phyloP scores from a whole-genome alignment of 768 basidiomycete species.

The Boletus sp. region DNA sequence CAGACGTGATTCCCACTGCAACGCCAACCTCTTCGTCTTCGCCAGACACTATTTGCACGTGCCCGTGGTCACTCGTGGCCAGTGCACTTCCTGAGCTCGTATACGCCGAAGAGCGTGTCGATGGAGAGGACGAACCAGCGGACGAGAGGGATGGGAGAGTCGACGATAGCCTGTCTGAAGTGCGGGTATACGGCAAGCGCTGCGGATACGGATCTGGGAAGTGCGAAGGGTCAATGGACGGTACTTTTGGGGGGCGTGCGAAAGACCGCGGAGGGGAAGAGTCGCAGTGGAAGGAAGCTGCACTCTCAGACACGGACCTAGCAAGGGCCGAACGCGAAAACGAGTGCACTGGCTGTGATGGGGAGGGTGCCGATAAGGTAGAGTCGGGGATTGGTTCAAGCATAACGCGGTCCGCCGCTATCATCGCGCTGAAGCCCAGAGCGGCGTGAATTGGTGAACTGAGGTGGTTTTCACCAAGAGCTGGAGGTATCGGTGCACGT shows the following conservation, averaged over 20 bases:
- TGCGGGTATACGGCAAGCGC: conserved; percentile 45
- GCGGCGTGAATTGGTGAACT: conserved; percentile 24
- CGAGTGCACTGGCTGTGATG: conserved; percentile 23
- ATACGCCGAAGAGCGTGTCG: conserved; percentile 76
- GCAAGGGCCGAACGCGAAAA: conserved; percentile 35
- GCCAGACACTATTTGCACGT: conserved; percentile 63
- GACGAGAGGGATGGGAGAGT: conserved; percentile 64
- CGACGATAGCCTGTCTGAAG: conserved; percentile 34
- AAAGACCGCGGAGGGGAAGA: conserved; percentile 36
- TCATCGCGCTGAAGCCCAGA: conserved; percentile 21
- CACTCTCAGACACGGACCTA: conserved; percentile 42
- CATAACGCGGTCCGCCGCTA: conserved; percentile 10
- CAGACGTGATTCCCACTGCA: conserved; percentile 61
- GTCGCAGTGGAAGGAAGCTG: conserved; percentile 38
- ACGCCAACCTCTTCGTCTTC: conserved; percentile 53
- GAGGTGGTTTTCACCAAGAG: conserved; percentile 23
- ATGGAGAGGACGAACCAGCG: conserved; percentile 65
- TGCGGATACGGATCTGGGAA: conserved; percentile 75
- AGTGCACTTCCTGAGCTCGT: conserved; percentile 67
- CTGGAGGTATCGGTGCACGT: conserved; percentile 41
- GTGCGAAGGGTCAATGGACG: conserved; percentile 58
- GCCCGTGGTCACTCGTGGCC: conserved; percentile 58
- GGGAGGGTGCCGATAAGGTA: conserved; percentile 25
- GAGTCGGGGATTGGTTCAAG: conserved; percentile 9
- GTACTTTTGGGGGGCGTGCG: conserved; percentile 44